Evolutionary conservation across 371 early-diverging fungal species (phyloP).

Genomic region (Mortierella sp.): DNA sequence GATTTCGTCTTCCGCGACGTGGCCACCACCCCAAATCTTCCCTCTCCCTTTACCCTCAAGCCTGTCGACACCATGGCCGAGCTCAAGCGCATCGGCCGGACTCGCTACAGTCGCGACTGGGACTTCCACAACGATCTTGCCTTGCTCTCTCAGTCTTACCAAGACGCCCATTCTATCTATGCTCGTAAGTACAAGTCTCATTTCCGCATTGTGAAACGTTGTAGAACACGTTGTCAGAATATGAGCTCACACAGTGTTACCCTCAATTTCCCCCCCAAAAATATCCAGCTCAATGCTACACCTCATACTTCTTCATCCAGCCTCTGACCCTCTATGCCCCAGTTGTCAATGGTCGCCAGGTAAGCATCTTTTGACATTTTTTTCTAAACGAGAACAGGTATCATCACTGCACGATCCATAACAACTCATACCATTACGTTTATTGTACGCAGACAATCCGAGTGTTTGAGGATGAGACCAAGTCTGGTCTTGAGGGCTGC

Average conservation of each 20-base stretch:
- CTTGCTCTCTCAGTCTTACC: not conserved
- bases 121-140: constrained; percentile 20
- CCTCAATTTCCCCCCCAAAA: too few relatives aligned
- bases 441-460: not conserved
- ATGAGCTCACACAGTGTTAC: too few relatives aligned
- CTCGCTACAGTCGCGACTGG: constrained; percentile 16
- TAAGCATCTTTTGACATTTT: not conserved
- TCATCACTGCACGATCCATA: not conserved
- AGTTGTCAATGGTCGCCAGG: constrained; percentile 20
- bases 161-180: constrained; percentile 27
- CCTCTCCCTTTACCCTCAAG: constrained; percentile 13
- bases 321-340: constrained; percentile 17
- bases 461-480: not conserved
- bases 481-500: constrained; percentile 6
- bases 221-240: not conserved
- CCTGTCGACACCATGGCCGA: constrained; percentile 18
- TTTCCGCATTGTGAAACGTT: not conserved
- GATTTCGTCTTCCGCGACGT: constrained; percentile 27
- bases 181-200: constrained; percentile 11
- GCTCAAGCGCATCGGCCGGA: constrained; percentile 15
- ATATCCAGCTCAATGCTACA: constrained; percentile 19
- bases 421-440: not conserved
- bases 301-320: not conserved
- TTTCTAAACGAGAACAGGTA: not conserved
- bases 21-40: constrained; percentile 17